A percentile compares a stretch with the other conserved stretches of the same genome.
phyloP scores from a whole-genome alignment of 371 early-diverging fungal genomes.

The Lichtheimia corymbifera region DNA sequence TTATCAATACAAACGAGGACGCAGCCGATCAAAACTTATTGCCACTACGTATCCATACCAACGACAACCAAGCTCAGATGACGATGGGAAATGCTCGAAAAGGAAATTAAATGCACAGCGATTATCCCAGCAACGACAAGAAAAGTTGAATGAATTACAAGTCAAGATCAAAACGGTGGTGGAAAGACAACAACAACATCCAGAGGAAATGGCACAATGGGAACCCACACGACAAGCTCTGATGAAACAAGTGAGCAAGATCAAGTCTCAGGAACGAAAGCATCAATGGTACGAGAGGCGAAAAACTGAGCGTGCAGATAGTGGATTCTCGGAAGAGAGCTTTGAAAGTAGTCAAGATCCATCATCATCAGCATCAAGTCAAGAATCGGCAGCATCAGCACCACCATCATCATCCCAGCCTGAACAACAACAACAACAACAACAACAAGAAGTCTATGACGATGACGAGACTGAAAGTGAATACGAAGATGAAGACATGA shows the following conservation, averaged over 20 bases:
- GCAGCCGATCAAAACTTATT: constrained; percentile 60
- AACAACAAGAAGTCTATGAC: constrained; percentile 3
- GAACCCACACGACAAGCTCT: constrained; percentile 15
- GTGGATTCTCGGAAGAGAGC: constrained; percentile 11
- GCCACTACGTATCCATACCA: constrained; percentile 21
- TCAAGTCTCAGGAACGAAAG: constrained; percentile 63
- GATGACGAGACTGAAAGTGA: constrained; percentile 1
- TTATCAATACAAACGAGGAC: constrained; percentile 62
- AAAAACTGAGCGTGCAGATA: constrained; percentile 23
- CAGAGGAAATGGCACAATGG: constrained; percentile 19
- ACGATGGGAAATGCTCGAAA: constrained; percentile 23
- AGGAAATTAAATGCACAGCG: constrained; percentile 57
- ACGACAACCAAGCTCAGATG: neutral
- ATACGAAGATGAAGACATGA: constrained; percentile 9
- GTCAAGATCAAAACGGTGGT: constrained; percentile 37
- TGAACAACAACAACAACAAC: constrained; percentile 10
- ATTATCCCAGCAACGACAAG: constrained; percentile 36
- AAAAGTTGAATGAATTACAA: constrained; percentile 35
- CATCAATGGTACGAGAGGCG: constrained; percentile 67
- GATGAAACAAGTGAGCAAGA: constrained; percentile 43
- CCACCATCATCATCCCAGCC: too few species aligned
- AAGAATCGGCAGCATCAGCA: too few species aligned
- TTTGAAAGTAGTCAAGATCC: constrained; percentile 5
- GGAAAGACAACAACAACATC: constrained; percentile 28
- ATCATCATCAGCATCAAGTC: too few species aligned